phyloP scores from a whole-genome alignment of 495 filamentous ascomycete genomes.

The Terfezia claveryi region DNA sequence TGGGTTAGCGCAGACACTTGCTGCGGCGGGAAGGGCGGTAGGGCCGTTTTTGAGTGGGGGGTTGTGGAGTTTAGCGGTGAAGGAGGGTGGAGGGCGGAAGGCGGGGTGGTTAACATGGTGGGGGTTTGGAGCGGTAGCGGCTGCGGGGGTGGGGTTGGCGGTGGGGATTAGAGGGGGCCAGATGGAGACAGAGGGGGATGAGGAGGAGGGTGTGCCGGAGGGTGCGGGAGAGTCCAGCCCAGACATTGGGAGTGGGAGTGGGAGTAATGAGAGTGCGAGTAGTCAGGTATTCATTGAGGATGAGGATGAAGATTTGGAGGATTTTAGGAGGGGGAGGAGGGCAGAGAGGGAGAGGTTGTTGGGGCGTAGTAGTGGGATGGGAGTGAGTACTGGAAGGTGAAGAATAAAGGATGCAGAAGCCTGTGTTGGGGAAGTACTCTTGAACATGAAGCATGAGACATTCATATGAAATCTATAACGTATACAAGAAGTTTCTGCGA shows the following conservation, averaged over 20 bases:
- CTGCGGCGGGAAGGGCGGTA: conserved; percentile 67
- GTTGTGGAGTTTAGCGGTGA: conserved; percentile 42
- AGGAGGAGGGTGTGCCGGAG: conserved; percentile 19
- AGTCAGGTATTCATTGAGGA: not conserved
- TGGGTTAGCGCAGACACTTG: conserved; percentile 82
- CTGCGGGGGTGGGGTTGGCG: conserved; percentile 50
- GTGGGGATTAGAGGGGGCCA: conserved; percentile 31
- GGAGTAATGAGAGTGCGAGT: not conserved
- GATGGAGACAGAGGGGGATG: conserved; percentile 30
- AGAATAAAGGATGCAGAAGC: too few relatives aligned
- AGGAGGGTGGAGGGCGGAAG: conserved; percentile 43
- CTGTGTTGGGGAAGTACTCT: too few relatives aligned
- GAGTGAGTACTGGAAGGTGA: too few relatives aligned
- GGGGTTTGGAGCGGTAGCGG: conserved; percentile 54
- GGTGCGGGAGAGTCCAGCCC: not conserved
- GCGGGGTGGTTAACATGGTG: conserved; percentile 75
- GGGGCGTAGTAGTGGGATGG: not conserved
- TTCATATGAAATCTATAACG: too few relatives aligned
- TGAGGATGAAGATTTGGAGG: not conserved
- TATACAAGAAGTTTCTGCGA: too few relatives aligned
- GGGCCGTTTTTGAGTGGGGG: conserved; percentile 76
- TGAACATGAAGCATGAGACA: too few relatives aligned
- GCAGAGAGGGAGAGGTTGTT: not conserved
- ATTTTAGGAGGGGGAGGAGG: not conserved
- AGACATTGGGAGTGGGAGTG: not conserved